Percentiles rank a stretch among this genome's conserved stretches.
phyloP scores from a whole-genome alignment of 139 green algal genomes.

The Pleodorina starrii region DNA sequence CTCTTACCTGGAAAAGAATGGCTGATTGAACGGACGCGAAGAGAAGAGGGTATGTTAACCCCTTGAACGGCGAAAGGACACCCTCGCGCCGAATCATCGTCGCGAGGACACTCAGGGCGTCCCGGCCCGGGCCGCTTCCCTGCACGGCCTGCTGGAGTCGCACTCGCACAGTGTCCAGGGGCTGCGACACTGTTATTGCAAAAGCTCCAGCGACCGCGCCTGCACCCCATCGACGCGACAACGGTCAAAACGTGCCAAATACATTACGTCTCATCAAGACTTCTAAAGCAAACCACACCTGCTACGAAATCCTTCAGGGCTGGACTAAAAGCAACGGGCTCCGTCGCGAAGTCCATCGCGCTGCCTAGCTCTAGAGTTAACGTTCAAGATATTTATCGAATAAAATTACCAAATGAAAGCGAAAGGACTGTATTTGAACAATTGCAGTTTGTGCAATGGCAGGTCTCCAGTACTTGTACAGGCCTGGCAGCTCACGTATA shows the following conservation, averaged over 20 bases:
- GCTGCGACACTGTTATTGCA: constrained; percentile 65
- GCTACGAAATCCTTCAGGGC: not conserved
- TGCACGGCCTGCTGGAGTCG: constrained; percentile 60
- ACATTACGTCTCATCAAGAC: not conserved
- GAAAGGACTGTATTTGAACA: no score
- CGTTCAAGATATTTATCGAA: no score
- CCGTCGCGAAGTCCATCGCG: constrained; percentile 12
- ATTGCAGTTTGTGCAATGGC: no score
- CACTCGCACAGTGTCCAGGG: constrained; percentile 72
- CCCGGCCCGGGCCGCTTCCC: not conserved
- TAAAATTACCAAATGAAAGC: no score
- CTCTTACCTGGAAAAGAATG: constrained; percentile 75
- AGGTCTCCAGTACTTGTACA: no score
- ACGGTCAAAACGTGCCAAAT: not conserved
- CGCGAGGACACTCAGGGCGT: not conserved
- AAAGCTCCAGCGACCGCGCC: constrained; percentile 64
- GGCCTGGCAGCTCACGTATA: no score
- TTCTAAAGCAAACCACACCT: not conserved
- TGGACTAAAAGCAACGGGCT: not conserved
- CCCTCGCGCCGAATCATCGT: constrained; percentile 58
- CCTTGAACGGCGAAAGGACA: constrained; percentile 57
- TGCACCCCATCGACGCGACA: constrained; percentile 38
- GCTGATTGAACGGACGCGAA: constrained; percentile 72
- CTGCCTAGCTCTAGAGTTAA: no score
- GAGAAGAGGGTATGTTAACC: constrained; percentile 71